Conservation (phyloP, 2,329 filamentous ascomycete genomes). For the Fusarium cicatricum region DNA sequence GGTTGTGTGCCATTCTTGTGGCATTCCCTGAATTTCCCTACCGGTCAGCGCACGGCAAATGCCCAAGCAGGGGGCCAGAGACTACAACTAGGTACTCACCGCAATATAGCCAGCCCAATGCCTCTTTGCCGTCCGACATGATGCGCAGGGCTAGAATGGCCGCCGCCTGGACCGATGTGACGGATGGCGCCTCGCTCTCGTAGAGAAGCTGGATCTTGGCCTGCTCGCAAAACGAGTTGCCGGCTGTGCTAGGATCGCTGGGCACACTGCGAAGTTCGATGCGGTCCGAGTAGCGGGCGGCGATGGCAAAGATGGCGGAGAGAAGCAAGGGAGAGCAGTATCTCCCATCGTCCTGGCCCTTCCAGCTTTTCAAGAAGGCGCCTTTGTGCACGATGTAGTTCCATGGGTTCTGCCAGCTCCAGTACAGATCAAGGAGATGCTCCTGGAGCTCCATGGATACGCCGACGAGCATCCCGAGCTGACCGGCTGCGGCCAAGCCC, state of each 20-base stretch:
- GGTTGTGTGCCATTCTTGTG: conserved; percentile 19
- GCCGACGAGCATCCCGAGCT: conserved; percentile 6
- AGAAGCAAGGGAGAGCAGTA: conserved; percentile 20
- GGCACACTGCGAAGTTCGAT: conserved; percentile 15
- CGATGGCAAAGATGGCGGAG: conserved; percentile 14
- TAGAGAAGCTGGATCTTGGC: conserved; percentile 18
- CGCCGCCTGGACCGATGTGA: conserved; percentile 16
- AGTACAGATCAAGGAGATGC: conserved; percentile 14
- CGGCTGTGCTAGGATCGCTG: conserved; percentile 12
- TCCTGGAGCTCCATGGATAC: conserved; percentile 13
- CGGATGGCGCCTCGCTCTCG: conserved; percentile 18
- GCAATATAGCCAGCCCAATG: too few species aligned
- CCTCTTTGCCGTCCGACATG: too few species aligned
- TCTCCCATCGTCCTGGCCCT: conserved; percentile 7
- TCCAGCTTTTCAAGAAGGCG: conserved; percentile 10
- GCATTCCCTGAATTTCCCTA: too few species aligned
- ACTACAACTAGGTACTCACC: too few species aligned
- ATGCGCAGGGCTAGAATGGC: too few species aligned
- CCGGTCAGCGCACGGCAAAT: too few species aligned
- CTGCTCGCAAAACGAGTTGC: conserved; percentile 13
- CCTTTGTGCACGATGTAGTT: conserved; percentile 16
- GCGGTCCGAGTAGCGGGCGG: conserved; percentile 9
- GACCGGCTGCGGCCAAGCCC: conserved; percentile 5
- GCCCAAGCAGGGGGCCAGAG: conserved; percentile 14
- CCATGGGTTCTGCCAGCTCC: conserved; percentile 27